Evolutionary conservation across 305 asterid species (phyloP), one percentile per base, ranked within the genome.

Genomic region (Fraxinus sp.): DNA sequence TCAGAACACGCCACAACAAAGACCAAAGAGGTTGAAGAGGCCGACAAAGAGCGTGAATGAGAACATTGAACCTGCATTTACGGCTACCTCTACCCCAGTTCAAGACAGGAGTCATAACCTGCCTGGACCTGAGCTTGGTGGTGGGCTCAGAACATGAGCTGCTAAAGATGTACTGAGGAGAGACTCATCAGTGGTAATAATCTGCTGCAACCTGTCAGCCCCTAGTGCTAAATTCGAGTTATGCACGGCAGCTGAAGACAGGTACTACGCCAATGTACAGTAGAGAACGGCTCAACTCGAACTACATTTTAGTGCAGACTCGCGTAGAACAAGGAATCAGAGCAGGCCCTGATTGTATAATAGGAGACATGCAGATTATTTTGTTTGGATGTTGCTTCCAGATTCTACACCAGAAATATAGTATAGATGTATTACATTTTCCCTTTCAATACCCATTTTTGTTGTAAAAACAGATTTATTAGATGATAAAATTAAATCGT

Each of bases 41-140:
- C 97, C 97, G 11, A 95, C 98, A 39, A 95, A 93, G 90, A 94
- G 99, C 24, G 95, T 95, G 35, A 94, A 94, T 14, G 97, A 94
- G 80, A 91, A 87, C 89, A 89, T 95, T 7, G 99, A 95, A 83
- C 99, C 99, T 39, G 97, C 97, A 30, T 92, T 92, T 87, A 89
- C 94, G 11, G 94, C 93, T 80, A 78, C 84, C 57, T 41, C 86
- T 32, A 74, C 64, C 64, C 64, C 82, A 46, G 70, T 85, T 82
- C 90, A 85, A 82, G 93, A 88, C 79, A 91, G 76, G 66, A 82
- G 76, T 80, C 84, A 79, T 64, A 85, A 83, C 52, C 79, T 9
- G 59, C 83, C 80, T 6, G 35, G 35, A 26, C 72, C 83, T 0
- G 85, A 77, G 62, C 74, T 30, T 33, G 80, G 76, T 62, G 73